Base-by-base conservation (phyloP, 352 stramenopile species). In the Phytopythium sindhum region DNA sequence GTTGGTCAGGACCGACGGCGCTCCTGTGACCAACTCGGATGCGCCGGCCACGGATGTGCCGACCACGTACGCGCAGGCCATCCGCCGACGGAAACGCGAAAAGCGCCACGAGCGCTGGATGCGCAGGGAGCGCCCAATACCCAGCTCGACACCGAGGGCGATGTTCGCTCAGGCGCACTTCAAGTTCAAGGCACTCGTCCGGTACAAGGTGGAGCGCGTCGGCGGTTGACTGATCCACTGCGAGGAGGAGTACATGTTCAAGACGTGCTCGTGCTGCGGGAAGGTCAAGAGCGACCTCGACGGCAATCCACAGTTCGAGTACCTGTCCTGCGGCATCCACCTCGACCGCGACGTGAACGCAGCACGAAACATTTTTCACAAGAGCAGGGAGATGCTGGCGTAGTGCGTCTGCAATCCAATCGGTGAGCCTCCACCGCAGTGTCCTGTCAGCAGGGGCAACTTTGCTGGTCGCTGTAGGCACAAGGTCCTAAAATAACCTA, bases 171-270 rank as follows among this genome's bases (percentile, higher is more conserved):
- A 39, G 19, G 56, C 63, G 2, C 63, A 68, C 26, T 64, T 39
- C 42, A n/a, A 29, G 24, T 68, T 68, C 56, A 68, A 64, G 55
- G 9, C 29, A 57, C 29, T 65, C 9, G 57, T 69, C 2, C 57
- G 56, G 39, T 62, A 65, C 28, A 69, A 65, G 57, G 58, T 69
- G 63, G n/a, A 50, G 28, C 57, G 57, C 2, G 52, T 26, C 2
- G 63, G 63, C 15, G 64, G 64, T 26, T 24, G 28, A 7, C 19
- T 63, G 12, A 45, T 69, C 33, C 53, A 65, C 9, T 65, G 57
- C 21, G 58, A 65, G 23, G 64, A 69, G 29, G 57, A 69, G 52
- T 69, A 69, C 42, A 69, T 52, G 19, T 65, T 57, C 2, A 65
- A 69, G 35, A 69, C 58, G 0, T 69, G 53, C 45, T 65, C 64